Percentiles rank a stretch among this genome's conserved stretches.
Evolutionary conservation across 495 filamentous ascomycete species (phyloP).

Genomic region (Penicillium paxilli): DNA sequence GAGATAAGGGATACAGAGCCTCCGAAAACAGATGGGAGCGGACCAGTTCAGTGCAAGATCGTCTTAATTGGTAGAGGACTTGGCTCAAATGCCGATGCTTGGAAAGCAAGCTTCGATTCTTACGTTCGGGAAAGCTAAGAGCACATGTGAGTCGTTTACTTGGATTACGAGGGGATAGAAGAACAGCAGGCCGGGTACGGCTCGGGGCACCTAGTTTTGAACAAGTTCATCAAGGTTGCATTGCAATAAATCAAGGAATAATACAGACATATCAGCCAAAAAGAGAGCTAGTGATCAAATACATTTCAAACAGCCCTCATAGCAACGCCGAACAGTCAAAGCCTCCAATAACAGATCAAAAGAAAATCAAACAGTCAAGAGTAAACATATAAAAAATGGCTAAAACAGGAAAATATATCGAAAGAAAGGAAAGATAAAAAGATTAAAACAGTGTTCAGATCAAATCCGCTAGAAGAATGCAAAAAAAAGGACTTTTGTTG

Average conservation of each 20-base stretch:
- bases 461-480: constrained; percentile 15
- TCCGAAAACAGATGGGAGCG: constrained; percentile 21
- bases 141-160: neutral
- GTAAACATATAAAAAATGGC: neutral
- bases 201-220: neutral
- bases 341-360: constrained; percentile 6
- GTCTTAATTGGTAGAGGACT: constrained; percentile 77
- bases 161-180: neutral
- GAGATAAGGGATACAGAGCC: constrained; percentile 73
- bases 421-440: constrained; percentile 4
- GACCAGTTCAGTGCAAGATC: constrained; percentile 59
- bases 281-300: constrained; percentile 28
- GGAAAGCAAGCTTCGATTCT: constrained; percentile 37
- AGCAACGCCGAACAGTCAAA: constrained; percentile 21
- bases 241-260: constrained; percentile 26
- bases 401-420: neutral
- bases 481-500: constrained; percentile 29
- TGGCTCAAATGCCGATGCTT: constrained; percentile 26
- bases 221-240: constrained; percentile 5
- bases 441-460: constrained; percentile 6
- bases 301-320: constrained; percentile 24
- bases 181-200: neutral
- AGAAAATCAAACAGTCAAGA: constrained; percentile 1
- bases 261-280: constrained; percentile 35
- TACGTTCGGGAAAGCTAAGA: constrained; percentile 18